Evolutionary conservation across 2,329 filamentous ascomycete genomes (phyloP).

Genomic region (Drechslerella stenobrocha): DNA sequence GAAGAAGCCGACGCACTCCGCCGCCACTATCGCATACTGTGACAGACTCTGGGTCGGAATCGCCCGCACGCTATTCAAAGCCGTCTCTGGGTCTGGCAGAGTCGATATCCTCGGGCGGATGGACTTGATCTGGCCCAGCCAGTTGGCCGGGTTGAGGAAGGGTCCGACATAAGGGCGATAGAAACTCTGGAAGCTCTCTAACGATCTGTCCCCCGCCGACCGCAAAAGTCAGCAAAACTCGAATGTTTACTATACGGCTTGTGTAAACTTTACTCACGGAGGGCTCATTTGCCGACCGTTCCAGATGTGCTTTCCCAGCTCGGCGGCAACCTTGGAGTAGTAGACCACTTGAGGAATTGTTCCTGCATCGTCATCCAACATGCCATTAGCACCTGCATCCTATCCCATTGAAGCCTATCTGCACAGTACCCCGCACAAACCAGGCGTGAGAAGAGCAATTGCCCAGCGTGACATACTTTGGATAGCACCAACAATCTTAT

Average conservation of each 20-base stretch:
- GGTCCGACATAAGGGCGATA: conserved; percentile 28
- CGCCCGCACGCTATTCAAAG: conserved; percentile 68
- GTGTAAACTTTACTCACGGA: conserved; percentile 70
- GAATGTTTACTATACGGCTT: background rate
- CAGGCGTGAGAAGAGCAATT: background rate
- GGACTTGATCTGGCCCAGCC: conserved; percentile 44
- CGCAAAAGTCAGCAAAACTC: conserved; percentile 1
- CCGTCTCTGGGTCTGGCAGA: conserved; percentile 63
- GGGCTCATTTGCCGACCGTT: conserved; percentile 86
- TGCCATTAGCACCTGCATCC: conserved; percentile 7
- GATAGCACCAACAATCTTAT: conserved; percentile 77
- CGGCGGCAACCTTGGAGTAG: conserved; percentile 85
- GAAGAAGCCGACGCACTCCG: conserved; percentile 95
- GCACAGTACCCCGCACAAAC: background rate
- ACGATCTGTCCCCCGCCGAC: conserved; percentile 12
- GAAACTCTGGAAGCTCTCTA: conserved; percentile 33
- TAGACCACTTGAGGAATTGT: conserved; percentile 84
- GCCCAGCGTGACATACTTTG: conserved; percentile 70
- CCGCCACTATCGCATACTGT: conserved; percentile 73
- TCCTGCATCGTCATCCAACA: conserved; percentile 60
- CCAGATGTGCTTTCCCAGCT: conserved; percentile 86
- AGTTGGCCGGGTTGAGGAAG: conserved; percentile 41
- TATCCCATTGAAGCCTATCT: conserved; percentile 2
- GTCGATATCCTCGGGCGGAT: conserved; percentile 57
- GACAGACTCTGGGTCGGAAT: conserved; percentile 71